phyloP scores from a whole-genome alignment of 345 rosid species.

The Gossypium australe region DNA sequence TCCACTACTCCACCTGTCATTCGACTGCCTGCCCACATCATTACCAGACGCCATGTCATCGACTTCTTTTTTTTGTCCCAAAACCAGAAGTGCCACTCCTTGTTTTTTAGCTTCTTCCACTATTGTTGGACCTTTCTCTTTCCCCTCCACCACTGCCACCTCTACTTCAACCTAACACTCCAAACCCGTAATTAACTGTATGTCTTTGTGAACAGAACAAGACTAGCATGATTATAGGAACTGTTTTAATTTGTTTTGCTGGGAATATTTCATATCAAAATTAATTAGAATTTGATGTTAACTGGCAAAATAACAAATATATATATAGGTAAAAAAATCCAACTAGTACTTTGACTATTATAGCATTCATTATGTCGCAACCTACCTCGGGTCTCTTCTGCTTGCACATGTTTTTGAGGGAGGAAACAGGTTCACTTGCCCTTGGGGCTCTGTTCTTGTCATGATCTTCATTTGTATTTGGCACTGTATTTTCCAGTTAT shows the following conservation, averaged over 20 bases:
- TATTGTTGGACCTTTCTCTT: conserved; percentile 73
- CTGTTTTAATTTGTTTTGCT: no score
- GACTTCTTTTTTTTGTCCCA: conserved; percentile 72
- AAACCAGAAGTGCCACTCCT: conserved; percentile 52
- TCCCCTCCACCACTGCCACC: conserved; percentile 56
- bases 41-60: conserved; percentile 67
- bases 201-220: background rate
- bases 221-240: background rate
- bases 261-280: no score
- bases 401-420: conserved; percentile 55
- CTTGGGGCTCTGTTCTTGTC: conserved; percentile 44
- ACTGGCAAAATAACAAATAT: no score
- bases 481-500: conserved; percentile 8
- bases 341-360: no score
- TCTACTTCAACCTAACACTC: conserved; percentile 53
- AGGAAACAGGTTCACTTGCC: conserved; percentile 40
- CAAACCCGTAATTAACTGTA: background rate
- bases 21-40: conserved; percentile 66
- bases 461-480: conserved; percentile 27
- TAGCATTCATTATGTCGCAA: background rate
- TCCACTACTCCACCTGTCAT: conserved; percentile 54
- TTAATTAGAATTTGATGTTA: no score
- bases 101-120: conserved; percentile 74
- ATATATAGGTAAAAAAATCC: no score
- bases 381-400: conserved; percentile 77